A percentile compares a stretch with the other conserved stretches of the same genome.
Evolutionary conservation across 2,329 filamentous ascomycete species (phyloP).

Genomic region (Remersonia thermophila): DNA sequence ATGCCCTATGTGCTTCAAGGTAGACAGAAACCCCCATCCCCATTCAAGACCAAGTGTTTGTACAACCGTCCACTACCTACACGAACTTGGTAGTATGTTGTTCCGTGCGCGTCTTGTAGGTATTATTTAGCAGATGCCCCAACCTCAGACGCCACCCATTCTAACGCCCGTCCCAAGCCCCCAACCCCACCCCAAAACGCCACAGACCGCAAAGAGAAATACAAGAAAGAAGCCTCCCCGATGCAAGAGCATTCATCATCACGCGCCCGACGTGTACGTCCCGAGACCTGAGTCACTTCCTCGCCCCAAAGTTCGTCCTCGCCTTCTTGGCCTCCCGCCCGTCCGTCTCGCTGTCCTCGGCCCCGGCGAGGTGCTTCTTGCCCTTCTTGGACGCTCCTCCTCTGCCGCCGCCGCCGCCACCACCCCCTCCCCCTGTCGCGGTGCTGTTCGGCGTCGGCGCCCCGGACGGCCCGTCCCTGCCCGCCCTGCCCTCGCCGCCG

Average conservation of each 20-base stretch:
- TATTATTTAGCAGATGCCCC: too few species aligned
- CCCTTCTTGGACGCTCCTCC: slow-evolving; percentile 35
- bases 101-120: too few species aligned
- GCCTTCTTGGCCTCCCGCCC: slow-evolving; percentile 40
- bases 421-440: slow-evolving; percentile 23
- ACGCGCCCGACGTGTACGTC: neutral
- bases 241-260: neutral
- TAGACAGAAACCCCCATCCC: too few species aligned
- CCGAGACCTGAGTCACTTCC: slow-evolving; percentile 19
- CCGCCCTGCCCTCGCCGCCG: slow-evolving; percentile 19
- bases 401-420: slow-evolving; percentile 19
- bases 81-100: too few species aligned
- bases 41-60: too few species aligned
- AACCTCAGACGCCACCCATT: neutral
- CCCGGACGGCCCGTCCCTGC: slow-evolving; percentile 32
- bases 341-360: slow-evolving; percentile 48
- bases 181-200: neutral
- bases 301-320: slow-evolving; percentile 45
- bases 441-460: slow-evolving; percentile 45
- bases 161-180: neutral
- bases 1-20: too few species aligned
- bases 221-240: neutral
- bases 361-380: slow-evolving; percentile 30
- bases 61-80: too few species aligned
- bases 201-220: too few species aligned